phyloP scores from a whole-genome alignment of 2,329 filamentous ascomycete species.

The Fusarium musae region DNA sequence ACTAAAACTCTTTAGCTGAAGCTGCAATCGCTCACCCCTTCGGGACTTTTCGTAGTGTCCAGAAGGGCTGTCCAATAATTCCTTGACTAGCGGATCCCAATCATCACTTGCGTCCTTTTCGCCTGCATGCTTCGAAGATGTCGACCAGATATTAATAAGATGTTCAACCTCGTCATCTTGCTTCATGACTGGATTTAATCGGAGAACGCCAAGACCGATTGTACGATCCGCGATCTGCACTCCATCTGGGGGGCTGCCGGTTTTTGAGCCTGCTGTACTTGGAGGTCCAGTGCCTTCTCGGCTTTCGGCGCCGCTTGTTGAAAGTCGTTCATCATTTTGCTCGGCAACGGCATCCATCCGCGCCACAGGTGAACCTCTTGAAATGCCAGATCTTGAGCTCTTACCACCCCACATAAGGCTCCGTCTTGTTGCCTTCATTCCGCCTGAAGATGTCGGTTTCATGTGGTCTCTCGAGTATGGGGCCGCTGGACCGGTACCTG shows the following conservation, averaged over 20 bases:
- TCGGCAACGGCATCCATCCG: slow-evolving; percentile 70
- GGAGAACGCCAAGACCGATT: slow-evolving; percentile 81
- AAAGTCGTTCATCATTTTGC: slow-evolving; percentile 55
- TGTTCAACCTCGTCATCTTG: slow-evolving; percentile 79
- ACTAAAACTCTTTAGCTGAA: slow-evolving; percentile 82
- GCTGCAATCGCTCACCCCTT: slow-evolving; percentile 79
- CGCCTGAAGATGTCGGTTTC: slow-evolving; percentile 61
- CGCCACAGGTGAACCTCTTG: slow-evolving; percentile 58
- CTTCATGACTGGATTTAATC: slow-evolving; percentile 79
- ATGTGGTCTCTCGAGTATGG: slow-evolving; percentile 56
- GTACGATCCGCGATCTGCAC: slow-evolving; percentile 61
- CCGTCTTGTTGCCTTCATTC: slow-evolving; percentile 67
- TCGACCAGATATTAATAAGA: slow-evolving; percentile 80
- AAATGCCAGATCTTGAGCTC: slow-evolving; percentile 64
- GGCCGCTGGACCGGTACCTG: slow-evolving; percentile 58
- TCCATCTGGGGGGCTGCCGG: slow-evolving; percentile 34
- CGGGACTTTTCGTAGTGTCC: slow-evolving; percentile 79
- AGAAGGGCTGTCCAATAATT: slow-evolving; percentile 78
- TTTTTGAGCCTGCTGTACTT: slow-evolving; percentile 66
- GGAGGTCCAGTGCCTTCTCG: slow-evolving; percentile 60
- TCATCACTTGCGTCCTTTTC: slow-evolving; percentile 71
- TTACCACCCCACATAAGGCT: slow-evolving; percentile 78
- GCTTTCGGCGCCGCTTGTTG: slow-evolving; percentile 52
- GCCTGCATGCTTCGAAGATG: slow-evolving; percentile 62
- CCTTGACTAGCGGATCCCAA: slow-evolving; percentile 78